Conservation (phyloP, 768 basidiomycete genomes). For the Hericium coralloides region DNA sequence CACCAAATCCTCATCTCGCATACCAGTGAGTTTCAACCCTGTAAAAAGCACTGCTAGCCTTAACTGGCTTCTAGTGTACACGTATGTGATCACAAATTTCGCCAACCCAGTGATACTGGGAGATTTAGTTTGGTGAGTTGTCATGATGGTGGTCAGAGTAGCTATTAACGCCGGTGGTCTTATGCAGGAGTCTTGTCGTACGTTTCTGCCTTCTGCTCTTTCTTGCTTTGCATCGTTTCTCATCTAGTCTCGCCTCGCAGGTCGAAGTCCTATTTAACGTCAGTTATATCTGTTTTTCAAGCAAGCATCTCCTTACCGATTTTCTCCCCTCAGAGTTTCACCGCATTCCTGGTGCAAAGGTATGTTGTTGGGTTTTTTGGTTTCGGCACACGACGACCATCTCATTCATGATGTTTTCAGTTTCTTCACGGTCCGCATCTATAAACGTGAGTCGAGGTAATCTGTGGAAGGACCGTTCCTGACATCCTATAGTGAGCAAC, state of each 20-base stretch:
- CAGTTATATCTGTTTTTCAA: slow-evolving; percentile 20
- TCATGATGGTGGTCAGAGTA: background rate
- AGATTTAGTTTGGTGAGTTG: background rate
- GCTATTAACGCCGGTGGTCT: background rate
- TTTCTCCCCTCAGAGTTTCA: background rate
- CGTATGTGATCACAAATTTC: slow-evolving; percentile 44
- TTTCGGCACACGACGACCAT: background rate
- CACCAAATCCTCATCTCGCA: slow-evolving; percentile 19
- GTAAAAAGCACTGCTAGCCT: background rate
- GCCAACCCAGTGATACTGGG: background rate
- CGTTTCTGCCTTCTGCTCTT: background rate
- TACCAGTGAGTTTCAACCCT: slow-evolving; percentile 5
- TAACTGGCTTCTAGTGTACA: slow-evolving; percentile 31
- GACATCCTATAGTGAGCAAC: background rate
- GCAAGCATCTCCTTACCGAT: slow-evolving; percentile 23
- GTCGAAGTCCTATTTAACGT: slow-evolving; percentile 37
- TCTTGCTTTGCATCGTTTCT: too few relatives aligned
- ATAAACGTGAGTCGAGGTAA: slow-evolving; percentile 8
- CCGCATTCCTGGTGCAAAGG: background rate
- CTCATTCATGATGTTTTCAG: background rate
- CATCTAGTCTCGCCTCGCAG: slow-evolving; percentile 23
- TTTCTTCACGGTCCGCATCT: slow-evolving; percentile 8
- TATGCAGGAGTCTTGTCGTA: background rate
- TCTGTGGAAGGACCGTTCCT: background rate
- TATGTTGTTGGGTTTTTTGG: slow-evolving; percentile 4